Base-by-base conservation (phyloP, 1,284 basidiomycete species). In the Xerocomus nothofagi region DNA sequence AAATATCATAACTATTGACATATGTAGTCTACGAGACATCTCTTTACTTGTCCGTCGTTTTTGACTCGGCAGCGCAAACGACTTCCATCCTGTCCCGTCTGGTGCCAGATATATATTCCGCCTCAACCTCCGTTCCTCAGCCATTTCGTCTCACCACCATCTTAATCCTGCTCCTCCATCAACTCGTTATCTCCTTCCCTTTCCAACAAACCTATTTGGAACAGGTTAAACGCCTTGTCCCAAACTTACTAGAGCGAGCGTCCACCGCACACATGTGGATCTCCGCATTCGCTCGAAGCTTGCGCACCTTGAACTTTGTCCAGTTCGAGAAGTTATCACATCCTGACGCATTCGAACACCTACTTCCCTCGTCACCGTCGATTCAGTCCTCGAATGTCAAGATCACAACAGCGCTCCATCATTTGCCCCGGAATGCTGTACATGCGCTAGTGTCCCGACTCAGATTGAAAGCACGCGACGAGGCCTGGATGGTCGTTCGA, bases 11-110 rank as follows among this genome's bases (percentile, higher is more conserved):
- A 44, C 23, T 20, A 30, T 40, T 20, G 15, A 26, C 24, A 9
- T n/a, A n/a, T n/a, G n/a, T 58, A 88, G 86, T 79, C 5, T 88
- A 87, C 61, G 82, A 88, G 68, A 84, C 77, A 4, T 88, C 86
- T 0, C 70, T 88, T n/a, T 77, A 75, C 61, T 73, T 87, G 24
- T 76, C 84, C 20, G 69, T 78, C 20, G 56, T 86, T 15, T 88
- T 86, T 68, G 71, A 75, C 45, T 78, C 77, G 4, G 72, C 78
- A 1, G 71, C 71, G 24, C 65, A 88, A 65, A 78, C 79, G 6
- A 76, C 75, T 3, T 77, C 84, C 11, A 75, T 85, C 49, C 72
- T 84, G 32, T 74, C 79, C 3, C 76, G 79, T 55, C 73, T 86
- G n/a, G 58, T 83, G 20, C 75, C 79, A 2, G 62, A 72, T 27